Percentiles rank a stretch among this genome's conserved stretches.
phyloP scores from a whole-genome alignment of 2,329 filamentous ascomycete species.

The Ophiosphaerella korrae region DNA sequence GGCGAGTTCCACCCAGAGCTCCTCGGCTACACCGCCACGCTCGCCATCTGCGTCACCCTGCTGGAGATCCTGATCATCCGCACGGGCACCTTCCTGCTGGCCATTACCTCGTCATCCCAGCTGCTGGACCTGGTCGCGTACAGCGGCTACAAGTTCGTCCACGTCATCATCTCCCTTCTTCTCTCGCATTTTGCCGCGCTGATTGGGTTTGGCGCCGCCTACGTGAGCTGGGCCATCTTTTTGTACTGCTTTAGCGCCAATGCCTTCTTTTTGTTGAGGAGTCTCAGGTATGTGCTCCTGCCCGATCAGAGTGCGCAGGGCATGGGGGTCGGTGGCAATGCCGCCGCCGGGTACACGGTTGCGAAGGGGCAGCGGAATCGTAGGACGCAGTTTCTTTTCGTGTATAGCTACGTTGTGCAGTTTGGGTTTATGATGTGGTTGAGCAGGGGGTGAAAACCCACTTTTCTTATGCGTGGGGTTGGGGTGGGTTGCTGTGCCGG shows the following conservation, averaged over 20 bases:
- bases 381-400: slow-evolving; percentile 43
- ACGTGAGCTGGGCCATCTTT: slow-evolving; percentile 88
- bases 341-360: slow-evolving; percentile 67
- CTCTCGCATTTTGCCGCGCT: slow-evolving; percentile 67
- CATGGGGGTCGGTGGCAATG: slow-evolving; percentile 32
- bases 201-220: slow-evolving; percentile 81
- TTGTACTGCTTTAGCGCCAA: slow-evolving; percentile 92
- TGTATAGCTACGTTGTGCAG: slow-evolving; percentile 87
- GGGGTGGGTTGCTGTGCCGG: no score
- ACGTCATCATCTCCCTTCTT: slow-evolving; percentile 86
- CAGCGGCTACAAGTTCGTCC: slow-evolving; percentile 98
- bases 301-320: slow-evolving; percentile 63
- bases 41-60: slow-evolving; percentile 79
- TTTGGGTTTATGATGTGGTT: slow-evolving; percentile 92
- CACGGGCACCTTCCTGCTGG: slow-evolving; percentile 89
- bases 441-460: slow-evolving; percentile 43
- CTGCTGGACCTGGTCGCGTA: slow-evolving; percentile 94
- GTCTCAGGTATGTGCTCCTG: slow-evolving; percentile 91
- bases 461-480: background rate
- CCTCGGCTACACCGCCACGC: slow-evolving; percentile 84
- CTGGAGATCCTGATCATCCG: slow-evolving; percentile 91
- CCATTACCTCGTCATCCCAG: slow-evolving; percentile 92
- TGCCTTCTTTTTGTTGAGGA: slow-evolving; percentile 92
- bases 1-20: slow-evolving; percentile 94
- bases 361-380: slow-evolving; percentile 70